Conservation (phyloP, 2,329 filamentous ascomycete genomes). For the Penicillium verrucosum region DNA sequence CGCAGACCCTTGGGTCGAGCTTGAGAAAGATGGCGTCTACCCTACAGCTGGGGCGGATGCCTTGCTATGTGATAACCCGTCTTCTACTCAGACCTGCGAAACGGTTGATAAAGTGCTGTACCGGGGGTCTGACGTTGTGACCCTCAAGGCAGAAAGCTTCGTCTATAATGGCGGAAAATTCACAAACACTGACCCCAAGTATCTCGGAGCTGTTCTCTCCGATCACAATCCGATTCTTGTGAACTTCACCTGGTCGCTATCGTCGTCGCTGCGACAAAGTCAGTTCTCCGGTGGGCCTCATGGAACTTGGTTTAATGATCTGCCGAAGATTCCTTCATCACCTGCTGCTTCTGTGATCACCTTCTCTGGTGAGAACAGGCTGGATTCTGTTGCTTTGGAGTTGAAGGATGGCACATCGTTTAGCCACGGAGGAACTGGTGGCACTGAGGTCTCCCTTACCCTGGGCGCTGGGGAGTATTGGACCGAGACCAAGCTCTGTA, state of each 20-base stretch:
- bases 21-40: conserved; percentile 48
- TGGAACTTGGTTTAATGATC: conserved; percentile 54
- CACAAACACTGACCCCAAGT: conserved; percentile 49
- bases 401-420: conserved; percentile 50
- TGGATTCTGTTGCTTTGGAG: conserved; percentile 52
- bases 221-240: conserved; percentile 61
- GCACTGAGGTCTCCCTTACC: conserved; percentile 42
- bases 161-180: conserved; percentile 57
- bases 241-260: conserved; percentile 39
- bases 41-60: conserved; percentile 42
- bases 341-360: conserved; percentile 32
- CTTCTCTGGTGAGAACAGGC: conserved; percentile 49
- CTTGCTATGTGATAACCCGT: conserved; percentile 57
- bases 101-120: conserved; percentile 64
- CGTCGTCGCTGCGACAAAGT: conserved; percentile 48
- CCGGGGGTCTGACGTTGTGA: conserved; percentile 42
- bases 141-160: conserved; percentile 48
- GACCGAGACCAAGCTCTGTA: conserved; percentile 50
- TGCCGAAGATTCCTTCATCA: conserved; percentile 38
- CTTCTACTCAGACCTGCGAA: conserved; percentile 55
- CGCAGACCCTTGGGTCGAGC: conserved; percentile 59
- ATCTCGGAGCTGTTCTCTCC: conserved; percentile 50
- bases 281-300: conserved; percentile 29
- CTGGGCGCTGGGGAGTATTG: conserved; percentile 51
- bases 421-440: conserved; percentile 55